A percentile compares a stretch with the other conserved stretches of the same genome.
These are phyloP conservation scores for Hypoxylon sp. DNA, from an alignment of 2,329 filamentous ascomycete species.

Conservation along the genomic window DNA sequence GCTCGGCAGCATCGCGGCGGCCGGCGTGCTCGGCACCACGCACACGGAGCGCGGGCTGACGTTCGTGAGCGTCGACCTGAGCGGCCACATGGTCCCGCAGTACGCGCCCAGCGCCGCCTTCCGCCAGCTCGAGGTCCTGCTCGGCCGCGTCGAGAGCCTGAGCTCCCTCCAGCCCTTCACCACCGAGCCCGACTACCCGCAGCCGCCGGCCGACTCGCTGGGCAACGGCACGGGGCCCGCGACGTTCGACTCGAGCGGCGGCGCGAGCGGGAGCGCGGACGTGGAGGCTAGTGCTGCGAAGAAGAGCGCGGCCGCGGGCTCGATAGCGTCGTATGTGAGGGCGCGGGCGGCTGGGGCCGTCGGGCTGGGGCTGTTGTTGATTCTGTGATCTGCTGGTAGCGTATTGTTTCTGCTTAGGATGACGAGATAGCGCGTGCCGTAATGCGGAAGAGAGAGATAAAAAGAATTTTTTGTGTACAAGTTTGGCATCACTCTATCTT, in stretches of 20 bases:
- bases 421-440: not conserved
- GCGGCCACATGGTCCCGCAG: conserved; percentile 77
- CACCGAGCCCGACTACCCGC: conserved; percentile 45
- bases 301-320: not conserved
- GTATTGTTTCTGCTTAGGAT: not conserved
- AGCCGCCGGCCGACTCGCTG: conserved; percentile 44
- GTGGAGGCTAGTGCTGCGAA: conserved; percentile 1
- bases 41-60: conserved; percentile 83
- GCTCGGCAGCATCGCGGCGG: conserved; percentile 64
- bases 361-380: conserved; percentile 9
- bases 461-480: not conserved
- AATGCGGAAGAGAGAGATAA: not conserved
- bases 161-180: conserved; percentile 48
- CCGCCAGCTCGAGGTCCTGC: conserved; percentile 78
- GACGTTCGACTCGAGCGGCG: conserved; percentile 14
- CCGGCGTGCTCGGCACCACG: conserved; percentile 76
- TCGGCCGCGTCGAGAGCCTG: conserved; percentile 71
- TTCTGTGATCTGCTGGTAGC: conserved; percentile 10
- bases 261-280: not conserved
- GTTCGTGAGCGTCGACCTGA: conserved; percentile 71
- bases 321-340: not conserved
- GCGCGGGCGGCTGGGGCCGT: not conserved
- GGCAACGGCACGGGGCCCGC: conserved; percentile 50
- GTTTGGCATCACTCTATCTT: too few species aligned
- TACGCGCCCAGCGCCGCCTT: conserved; percentile 77